Conservation (phyloP, 2,329 filamentous ascomycete genomes). For the Cladosporium sp. region DNA sequence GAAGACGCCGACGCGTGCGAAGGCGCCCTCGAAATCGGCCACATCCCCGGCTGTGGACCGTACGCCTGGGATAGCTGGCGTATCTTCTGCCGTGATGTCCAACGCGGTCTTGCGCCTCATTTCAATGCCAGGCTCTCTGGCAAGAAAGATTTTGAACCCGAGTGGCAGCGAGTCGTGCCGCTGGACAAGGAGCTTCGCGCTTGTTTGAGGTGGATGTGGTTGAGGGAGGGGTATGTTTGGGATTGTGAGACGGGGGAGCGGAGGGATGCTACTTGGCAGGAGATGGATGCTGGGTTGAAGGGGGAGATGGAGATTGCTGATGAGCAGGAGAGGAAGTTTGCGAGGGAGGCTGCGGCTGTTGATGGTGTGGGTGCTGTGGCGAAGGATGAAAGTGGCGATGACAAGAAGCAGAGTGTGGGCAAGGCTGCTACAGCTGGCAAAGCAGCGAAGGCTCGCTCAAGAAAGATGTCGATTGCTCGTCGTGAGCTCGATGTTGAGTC, state of each 20-base stretch:
- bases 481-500: constrained; percentile 5
- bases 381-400: not conserved
- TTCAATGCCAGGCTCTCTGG: constrained; percentile 62
- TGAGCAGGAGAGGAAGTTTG: constrained; percentile 30
- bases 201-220: constrained; percentile 88
- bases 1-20: constrained; percentile 48
- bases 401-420: not conserved
- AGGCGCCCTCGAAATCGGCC: constrained; percentile 78
- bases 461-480: constrained; percentile 6
- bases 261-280: constrained; percentile 52
- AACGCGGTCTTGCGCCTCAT: constrained; percentile 65
- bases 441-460: not conserved
- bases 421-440: not conserved
- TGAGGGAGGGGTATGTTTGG: constrained; percentile 82
- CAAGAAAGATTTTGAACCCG: constrained; percentile 64
- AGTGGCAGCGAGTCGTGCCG: constrained; percentile 86
- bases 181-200: constrained; percentile 86
- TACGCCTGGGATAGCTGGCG: constrained; percentile 91
- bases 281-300: constrained; percentile 59
- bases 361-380: not conserved
- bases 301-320: constrained; percentile 52
- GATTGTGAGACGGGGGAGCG: constrained; percentile 69
- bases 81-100: constrained; percentile 82
- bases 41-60: constrained; percentile 72
- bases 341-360: constrained; percentile 14